These are phyloP conservation scores for Antrodiella citrinella DNA, from an alignment of 768 basidiomycete genomes.

Conservation along the genomic window DNA sequence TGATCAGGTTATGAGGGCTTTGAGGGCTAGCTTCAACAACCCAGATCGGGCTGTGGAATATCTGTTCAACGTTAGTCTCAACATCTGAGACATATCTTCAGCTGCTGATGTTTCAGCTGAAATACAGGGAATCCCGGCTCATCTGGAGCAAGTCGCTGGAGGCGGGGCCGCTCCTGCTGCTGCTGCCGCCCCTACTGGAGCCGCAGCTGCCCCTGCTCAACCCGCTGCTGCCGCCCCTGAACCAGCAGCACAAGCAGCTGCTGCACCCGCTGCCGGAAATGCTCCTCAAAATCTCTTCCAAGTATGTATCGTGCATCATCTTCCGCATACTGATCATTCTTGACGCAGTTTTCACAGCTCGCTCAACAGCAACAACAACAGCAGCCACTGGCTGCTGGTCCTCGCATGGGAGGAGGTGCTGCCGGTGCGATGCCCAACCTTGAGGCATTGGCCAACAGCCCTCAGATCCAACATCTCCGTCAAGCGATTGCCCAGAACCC, in stretches of 20 bases:
- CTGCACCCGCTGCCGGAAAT: constrained; percentile 27
- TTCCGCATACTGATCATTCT: not conserved
- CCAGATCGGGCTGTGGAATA: constrained; percentile 98
- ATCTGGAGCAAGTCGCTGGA: constrained; percentile 45
- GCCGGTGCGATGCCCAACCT: constrained; percentile 33
- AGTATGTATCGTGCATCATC: constrained; percentile 39
- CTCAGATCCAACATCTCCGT: constrained; percentile 67
- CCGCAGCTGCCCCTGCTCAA: constrained; percentile 29
- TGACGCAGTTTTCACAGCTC: no score
- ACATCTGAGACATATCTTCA: constrained; percentile 2
- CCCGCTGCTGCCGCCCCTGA: constrained; percentile 31
- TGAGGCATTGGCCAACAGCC: constrained; percentile 48
- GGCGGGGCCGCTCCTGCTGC: constrained; percentile 28
- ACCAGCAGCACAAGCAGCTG: constrained; percentile 26
- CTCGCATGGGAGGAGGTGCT: constrained; percentile 28
- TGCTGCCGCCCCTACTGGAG: constrained; percentile 27
- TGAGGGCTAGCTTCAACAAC: constrained; percentile 95
- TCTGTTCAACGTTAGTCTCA: constrained; percentile 69
- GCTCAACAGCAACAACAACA: constrained; percentile 68
- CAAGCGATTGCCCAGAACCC: constrained; percentile 73
- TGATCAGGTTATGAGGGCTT: constrained; percentile 75
- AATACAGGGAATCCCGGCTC: constrained; percentile 70
- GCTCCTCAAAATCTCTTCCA: constrained; percentile 84
- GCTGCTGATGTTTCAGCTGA: constrained; percentile 3
- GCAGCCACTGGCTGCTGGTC: constrained; percentile 28